Evolutionary conservation across 2,329 filamentous ascomycete species (phyloP), one percentile per base, ranked within the genome.

Genomic region (Pseudopyrenochaeta lycopersici): DNA sequence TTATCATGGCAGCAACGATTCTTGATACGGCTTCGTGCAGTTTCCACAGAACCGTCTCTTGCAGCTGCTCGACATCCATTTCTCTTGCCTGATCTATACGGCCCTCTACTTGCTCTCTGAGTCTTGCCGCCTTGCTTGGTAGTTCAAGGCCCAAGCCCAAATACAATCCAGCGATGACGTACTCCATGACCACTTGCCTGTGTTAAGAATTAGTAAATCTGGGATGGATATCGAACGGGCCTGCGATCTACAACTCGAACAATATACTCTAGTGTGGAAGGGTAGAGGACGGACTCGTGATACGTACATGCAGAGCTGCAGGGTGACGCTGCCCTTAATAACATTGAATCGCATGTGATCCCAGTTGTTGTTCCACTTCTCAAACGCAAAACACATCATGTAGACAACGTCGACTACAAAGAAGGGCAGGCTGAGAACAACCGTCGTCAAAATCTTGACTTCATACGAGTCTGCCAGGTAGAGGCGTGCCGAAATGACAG

Each of bases 311-410:
- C 70, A 73, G 27, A 74, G 54, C 48, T 74, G 72, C 4, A 66
- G 60, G 3, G 71, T 74, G 10, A 73, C 71, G 18, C 59, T 51
- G 31, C 72, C 72, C 42, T 70, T 73, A 39, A 74, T 74, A 39
- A 74, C 71, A 53, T 74, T 74, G 62, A 74, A 74, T 9, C 54
- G 54, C 58, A 67, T 64, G 29, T 46, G 45, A 5, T 61, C 44
- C 52, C 54, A 60, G 2, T 41, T 43, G 1, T 60, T 54, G 5
- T 18, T 46, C 54, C 68, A 62, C 17, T 56, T 57, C 42, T 74
- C 71, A 21, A 71, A 74, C 5, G 72, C 72, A 46, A 74, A 74
- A 42, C 70, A 73, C 67, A 73, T 74, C 70, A 74, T 74, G 49
- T 74, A 74, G 17, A 74, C 70, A 21, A 74, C 66, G 40, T 74